Evolutionary conservation across 345 rosid species (phyloP).

Genomic region (Citrus sp.): DNA sequence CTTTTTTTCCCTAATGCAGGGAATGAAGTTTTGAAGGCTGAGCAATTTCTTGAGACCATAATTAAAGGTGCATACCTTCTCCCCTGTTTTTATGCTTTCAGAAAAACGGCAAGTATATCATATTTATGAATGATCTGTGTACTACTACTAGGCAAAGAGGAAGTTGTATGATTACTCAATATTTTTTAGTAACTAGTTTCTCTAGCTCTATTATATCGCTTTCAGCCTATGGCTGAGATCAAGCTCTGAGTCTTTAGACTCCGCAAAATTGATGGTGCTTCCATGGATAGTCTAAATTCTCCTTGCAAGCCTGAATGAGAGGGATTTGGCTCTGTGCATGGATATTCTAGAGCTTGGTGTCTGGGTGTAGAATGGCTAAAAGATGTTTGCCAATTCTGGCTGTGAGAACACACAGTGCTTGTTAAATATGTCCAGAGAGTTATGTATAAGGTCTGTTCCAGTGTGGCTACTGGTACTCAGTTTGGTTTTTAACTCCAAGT

Average conservation of each 20-base stretch:
- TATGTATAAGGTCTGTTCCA: not conserved
- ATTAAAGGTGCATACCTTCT: slow-evolving; percentile 56
- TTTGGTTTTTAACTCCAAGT: not conserved
- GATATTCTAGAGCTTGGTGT: not conserved
- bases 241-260: not conserved
- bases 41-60: slow-evolving; percentile 65
- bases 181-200: not conserved
- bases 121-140: not conserved
- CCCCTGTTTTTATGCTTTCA: not conserved
- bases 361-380: not conserved
- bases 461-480: not conserved
- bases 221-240: not conserved
- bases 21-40: slow-evolving; percentile 64
- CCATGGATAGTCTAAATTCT: not conserved
- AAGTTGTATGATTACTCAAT: not conserved
- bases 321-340: not conserved
- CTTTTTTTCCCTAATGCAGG: slow-evolving; percentile 40
- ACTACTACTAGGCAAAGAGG: not conserved
- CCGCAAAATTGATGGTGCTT: not conserved
- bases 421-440: not conserved
- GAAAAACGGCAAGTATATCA: not conserved
- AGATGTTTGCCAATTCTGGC: not conserved
- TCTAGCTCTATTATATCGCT: not conserved
- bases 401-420: not conserved
- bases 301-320: not conserved